phyloP scores from a whole-genome alignment of 352 stramenopile species.

The Elongisporangium senticosum region DNA sequence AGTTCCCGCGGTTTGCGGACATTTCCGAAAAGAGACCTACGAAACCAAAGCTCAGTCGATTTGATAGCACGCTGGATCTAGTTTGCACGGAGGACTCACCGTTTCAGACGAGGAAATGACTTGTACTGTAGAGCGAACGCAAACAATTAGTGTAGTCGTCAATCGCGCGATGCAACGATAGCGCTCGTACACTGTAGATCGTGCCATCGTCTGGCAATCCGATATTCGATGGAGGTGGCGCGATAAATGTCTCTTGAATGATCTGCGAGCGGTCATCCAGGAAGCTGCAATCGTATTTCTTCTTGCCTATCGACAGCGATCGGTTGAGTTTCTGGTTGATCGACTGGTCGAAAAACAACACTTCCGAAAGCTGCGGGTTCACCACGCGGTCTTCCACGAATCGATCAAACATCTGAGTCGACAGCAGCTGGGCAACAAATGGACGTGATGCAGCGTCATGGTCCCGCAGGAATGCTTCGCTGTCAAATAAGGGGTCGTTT shows the following conservation, averaged over 20 bases:
- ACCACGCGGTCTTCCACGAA: conserved; percentile 79
- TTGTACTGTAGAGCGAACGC: conserved; percentile 49
- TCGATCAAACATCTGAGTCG: conserved; percentile 81
- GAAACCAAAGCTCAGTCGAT: conserved; percentile 1
- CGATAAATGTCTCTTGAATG: conserved; percentile 81
- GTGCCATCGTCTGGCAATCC: conserved; percentile 72
- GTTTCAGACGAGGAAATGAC: conserved; percentile 74
- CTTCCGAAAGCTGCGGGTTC: conserved; percentile 54
- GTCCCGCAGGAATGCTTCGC: conserved; percentile 60
- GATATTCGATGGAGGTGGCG: conserved; percentile 71
- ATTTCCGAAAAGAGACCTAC: conserved; percentile 62
- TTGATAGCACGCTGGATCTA: neutral
- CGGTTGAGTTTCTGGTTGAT: conserved; percentile 86
- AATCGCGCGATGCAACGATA: neutral
- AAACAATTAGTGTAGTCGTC: conserved; percentile 1
- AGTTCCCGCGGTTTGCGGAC: conserved; percentile 70
- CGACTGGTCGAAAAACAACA: conserved; percentile 82
- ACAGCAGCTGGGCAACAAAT: conserved; percentile 60
- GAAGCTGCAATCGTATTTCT: conserved; percentile 82
- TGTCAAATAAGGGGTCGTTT: conserved; percentile 54
- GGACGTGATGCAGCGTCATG: conserved; percentile 45
- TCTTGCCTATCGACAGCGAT: conserved; percentile 65
- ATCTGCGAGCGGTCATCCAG: conserved; percentile 69
- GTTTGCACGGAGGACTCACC: conserved; percentile 25
- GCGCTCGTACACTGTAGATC: conserved; percentile 55